phyloP scores from a whole-genome alignment of 2,329 filamentous ascomycete species.

The Neonectria faginata region DNA sequence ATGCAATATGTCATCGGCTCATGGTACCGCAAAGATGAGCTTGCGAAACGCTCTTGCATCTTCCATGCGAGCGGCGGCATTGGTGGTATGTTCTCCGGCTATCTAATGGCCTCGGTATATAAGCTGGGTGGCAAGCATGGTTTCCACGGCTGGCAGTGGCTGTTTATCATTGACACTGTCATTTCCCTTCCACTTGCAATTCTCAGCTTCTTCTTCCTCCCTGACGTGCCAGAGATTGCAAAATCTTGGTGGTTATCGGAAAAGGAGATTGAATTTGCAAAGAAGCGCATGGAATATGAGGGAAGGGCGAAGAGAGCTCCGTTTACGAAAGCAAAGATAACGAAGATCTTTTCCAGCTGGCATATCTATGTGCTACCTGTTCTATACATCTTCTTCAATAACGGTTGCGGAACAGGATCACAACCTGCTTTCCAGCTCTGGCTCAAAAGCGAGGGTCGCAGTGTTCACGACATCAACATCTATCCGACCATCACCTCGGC shows the following conservation, averaged over 20 bases:
- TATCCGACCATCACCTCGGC: constrained; percentile 70
- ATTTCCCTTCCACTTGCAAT: constrained; percentile 50
- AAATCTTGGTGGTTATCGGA: constrained; percentile 44
- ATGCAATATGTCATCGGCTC: constrained; percentile 55
- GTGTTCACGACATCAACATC: constrained; percentile 57
- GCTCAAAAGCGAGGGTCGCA: constrained; percentile 58
- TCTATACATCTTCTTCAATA: constrained; percentile 74
- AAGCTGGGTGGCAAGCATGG: constrained; percentile 53
- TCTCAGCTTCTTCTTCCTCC: constrained; percentile 47
- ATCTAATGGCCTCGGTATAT: constrained; percentile 55
- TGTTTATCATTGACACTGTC: constrained; percentile 51
- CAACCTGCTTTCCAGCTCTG: constrained; percentile 67
- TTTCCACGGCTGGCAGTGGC: constrained; percentile 59
- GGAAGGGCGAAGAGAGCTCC: constrained; percentile 56
- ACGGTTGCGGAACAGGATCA: constrained; percentile 59
- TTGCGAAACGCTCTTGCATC: constrained; percentile 55
- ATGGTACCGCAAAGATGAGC: constrained; percentile 58
- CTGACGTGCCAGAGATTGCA: constrained; percentile 44
- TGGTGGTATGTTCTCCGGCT: constrained; percentile 44
- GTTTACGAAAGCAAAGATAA: constrained; percentile 62
- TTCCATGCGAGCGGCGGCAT: constrained; percentile 50
- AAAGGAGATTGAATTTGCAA: constrained; percentile 42
- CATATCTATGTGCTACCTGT: constrained; percentile 70
- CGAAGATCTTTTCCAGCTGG: constrained; percentile 72
- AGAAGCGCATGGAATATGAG: constrained; percentile 52